These are phyloP conservation scores for Volvox africanus DNA, from an alignment of 139 green algal species.

Conservation along the genomic window DNA sequence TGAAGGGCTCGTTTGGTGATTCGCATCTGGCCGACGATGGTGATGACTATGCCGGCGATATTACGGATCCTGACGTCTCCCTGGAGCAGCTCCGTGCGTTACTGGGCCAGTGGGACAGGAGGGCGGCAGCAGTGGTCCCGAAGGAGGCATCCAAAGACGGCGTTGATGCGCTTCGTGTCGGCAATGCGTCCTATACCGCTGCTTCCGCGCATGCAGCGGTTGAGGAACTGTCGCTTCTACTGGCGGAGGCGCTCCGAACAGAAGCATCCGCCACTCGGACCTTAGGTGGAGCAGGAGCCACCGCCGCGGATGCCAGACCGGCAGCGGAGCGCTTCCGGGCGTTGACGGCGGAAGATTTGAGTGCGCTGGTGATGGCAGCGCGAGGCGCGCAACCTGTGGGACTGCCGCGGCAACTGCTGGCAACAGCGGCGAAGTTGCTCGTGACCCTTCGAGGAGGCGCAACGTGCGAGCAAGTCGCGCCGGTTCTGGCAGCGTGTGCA, in stretches of 20 bases:
- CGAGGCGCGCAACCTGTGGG: neutral
- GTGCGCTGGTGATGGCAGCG: neutral
- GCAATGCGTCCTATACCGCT: neutral
- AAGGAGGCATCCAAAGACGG: too few species aligned
- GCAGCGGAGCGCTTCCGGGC: neutral
- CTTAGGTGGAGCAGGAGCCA: neutral
- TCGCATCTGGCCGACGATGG: too few species aligned
- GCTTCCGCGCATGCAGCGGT: neutral
- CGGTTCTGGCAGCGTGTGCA: neutral
- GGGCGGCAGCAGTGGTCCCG: too few species aligned
- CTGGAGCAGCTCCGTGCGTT: neutral
- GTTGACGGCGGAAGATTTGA: constrained; percentile 5
- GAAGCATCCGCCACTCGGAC: neutral
- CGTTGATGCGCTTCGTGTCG: too few species aligned
- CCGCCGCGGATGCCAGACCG: neutral
- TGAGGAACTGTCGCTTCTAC: neutral
- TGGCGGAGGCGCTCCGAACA: neutral
- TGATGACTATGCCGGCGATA: too few species aligned
- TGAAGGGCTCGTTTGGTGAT: too few species aligned
- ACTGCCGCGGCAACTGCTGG: constrained; percentile 9
- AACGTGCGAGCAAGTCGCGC: neutral
- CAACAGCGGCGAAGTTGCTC: constrained; percentile 17
- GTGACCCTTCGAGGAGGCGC: neutral
- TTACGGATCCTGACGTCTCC: neutral
- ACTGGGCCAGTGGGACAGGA: neutral